Base-by-base conservation (phyloP, 305 asterid genomes). In the Plantago coronopus region DNA sequence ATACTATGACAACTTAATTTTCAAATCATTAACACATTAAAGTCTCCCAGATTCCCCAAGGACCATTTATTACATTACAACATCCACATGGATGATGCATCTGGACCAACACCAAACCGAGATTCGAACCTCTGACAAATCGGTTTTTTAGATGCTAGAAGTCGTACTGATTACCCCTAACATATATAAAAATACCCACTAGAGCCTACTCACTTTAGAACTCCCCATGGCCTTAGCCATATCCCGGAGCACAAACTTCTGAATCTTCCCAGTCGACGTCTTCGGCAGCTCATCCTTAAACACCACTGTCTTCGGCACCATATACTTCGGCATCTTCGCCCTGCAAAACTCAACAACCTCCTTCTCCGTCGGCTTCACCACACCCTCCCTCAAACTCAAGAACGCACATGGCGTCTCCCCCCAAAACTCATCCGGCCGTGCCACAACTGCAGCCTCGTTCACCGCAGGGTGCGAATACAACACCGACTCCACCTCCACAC, bases 391-490 rank as follows among this genome's bases (percentile, higher is more conserved):
- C 74, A 84, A 61, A 67, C 85, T 78, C 62, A 84, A 7, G 53
- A 84, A 81, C 2, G 89, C 89, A 57, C 93, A 84, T 2, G 86
- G 93, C 7, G 89, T 84, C 65, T 84, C 93, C 19, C 93, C 89
- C 93, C 93, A 84, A 38, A 54, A 72, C 4, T 80, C 84, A 18
- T 84, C 84, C 8, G 89, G 89, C 74, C 81, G 72, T 5, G 89
- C 89, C 76, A 85, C 94, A 72, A 80, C 89, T 25, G 94, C 87
- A 22, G 82, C 94, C 84, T 85, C 94, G 25, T 78, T 73, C 59
- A 86, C 83, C 51, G 53, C 76, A 18, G 84, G 89, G 54, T 81
- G 59, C 19, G 88, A 42, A 53, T 83, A 86, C 59, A 86, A 74
- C 7, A 86, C 86, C 2, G 95, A 77, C 65, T 86, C 90, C 1